Percentiles rank a stretch among this genome's conserved stretches.
These are phyloP conservation scores for Trichoderma sp. DNA, from an alignment of 2,329 filamentous ascomycete species.

Conservation along the genomic window DNA sequence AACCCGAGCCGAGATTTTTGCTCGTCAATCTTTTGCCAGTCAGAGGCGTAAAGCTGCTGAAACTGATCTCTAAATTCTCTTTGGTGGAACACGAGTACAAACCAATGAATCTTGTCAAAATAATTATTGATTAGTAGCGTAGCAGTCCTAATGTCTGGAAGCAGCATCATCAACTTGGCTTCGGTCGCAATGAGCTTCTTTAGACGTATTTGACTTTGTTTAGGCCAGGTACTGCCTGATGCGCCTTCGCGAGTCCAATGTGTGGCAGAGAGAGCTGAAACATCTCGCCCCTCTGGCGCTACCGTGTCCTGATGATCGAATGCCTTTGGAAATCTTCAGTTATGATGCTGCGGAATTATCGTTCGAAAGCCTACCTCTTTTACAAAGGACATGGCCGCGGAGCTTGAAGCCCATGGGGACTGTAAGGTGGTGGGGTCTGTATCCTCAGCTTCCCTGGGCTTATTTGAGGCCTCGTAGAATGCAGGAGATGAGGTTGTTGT, in stretches of 20 bases:
- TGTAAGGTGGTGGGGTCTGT: background rate
- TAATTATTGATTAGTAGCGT: background rate
- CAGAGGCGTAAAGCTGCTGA: background rate
- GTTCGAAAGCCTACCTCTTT: background rate
- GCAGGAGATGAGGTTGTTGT: background rate
- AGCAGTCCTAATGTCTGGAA: background rate
- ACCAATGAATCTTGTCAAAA: background rate
- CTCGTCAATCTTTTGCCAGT: background rate
- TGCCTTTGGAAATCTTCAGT: background rate
- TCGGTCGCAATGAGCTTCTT: background rate
- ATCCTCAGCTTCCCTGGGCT: background rate
- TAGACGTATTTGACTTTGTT: background rate
- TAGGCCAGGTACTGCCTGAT: background rate
- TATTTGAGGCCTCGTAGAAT: background rate
- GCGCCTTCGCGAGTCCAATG: background rate
- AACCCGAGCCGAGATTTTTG: background rate
- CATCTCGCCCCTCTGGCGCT: background rate
- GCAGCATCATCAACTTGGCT: background rate
- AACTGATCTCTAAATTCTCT: background rate
- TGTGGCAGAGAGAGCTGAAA: background rate
- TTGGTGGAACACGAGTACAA: background rate
- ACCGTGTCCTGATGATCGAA: background rate
- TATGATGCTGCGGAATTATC: background rate
- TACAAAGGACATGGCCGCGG: background rate
- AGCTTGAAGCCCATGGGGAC: background rate